Base-by-base conservation (phyloP, 768 basidiomycete genomes). In the Phylloporus rhodoxanthus region DNA sequence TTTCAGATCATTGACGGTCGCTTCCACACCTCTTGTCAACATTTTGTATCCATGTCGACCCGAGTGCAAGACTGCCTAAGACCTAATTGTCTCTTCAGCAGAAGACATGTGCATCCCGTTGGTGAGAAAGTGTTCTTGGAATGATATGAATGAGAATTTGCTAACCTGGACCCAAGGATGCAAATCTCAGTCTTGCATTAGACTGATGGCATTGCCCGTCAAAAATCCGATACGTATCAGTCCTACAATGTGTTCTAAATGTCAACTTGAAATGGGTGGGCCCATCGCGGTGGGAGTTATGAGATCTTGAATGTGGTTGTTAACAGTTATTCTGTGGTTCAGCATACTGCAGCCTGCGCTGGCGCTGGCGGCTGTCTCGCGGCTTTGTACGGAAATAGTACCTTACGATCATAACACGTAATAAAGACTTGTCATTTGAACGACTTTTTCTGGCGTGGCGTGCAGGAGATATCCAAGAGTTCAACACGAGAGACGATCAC, bases 31-130 rank as follows among this genome's bases (percentile, higher is more conserved):
- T 64, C 68, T 46, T 89, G 87, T 66, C 76, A 79, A 8, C 85
- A 88, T 65, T 88, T 89, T 65, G 70, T 80, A 51, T 76, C 79
- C 46, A 84, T 89, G 79, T 78, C 82, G 38, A 85, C 85, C 17
- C 77, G 73, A 48, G 66, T 76, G 42, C 78, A 85, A 58, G 87
- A 89, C 61, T 89, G 87, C 57, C 64, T 79, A 40, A 71, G 72
- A 52, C 61, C 70, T 4, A 78, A 82, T 56, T 89, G 87, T 66
- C 65, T 87, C 55, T 89, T 89, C 66, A 88, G 87, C 63, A 64
- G 70, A 60, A 72, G 82, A 52, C 86, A 89, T 55, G 58, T 65
- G 15, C 84, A 85, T 62, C 70, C 67, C 43, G 64, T 73, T 45
- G 79, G 84, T 83, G 56, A 61, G 68, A 11, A 23, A 21, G 33